Conservation (phyloP, 352 stramenopile species). For the Phytophthora brassicae region DNA sequence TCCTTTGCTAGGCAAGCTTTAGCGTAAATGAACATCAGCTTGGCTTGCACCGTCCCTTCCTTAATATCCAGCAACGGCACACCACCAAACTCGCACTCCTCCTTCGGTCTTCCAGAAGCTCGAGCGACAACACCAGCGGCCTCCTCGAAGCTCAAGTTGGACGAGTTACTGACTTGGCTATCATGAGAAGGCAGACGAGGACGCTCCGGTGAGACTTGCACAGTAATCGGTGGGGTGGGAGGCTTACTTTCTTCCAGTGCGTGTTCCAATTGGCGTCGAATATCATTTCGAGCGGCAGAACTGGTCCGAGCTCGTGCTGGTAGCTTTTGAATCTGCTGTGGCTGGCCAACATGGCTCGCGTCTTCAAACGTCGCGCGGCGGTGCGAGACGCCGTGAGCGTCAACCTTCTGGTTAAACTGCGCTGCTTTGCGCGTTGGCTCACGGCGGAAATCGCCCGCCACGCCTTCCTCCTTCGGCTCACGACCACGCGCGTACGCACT, state of each 20-base stretch:
- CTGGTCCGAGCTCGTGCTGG: conserved; percentile 12
- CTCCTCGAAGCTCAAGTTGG: conserved; percentile 50
- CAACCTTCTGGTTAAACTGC: conserved; percentile 35
- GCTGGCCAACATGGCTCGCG: conserved; percentile 6
- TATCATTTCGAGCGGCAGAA: conserved; percentile 19
- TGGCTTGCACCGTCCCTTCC: conserved; percentile 67
- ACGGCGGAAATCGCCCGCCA: conserved; percentile 32
- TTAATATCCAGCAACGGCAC: conserved; percentile 56
- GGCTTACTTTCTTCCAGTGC: conserved; percentile 15
- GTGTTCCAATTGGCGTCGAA: conserved; percentile 14
- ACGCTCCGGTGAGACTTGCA: conserved; percentile 3
- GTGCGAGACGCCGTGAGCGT: conserved; percentile 28
- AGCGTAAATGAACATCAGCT: conserved; percentile 70
- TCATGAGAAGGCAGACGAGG: conserved; percentile 25
- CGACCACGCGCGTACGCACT: conserved; percentile 14
- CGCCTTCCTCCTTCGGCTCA: conserved; percentile 19
- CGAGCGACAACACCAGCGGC: conserved; percentile 55
- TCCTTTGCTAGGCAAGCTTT: conserved; percentile 77
- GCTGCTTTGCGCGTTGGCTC: conserved; percentile 14
- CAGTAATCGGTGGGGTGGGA: background rate
- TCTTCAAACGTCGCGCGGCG: conserved; percentile 10
- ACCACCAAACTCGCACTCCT: conserved; percentile 68
- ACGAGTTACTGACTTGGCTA: conserved; percentile 32
- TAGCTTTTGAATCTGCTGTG: conserved; percentile 1
- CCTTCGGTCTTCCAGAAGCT: conserved; percentile 53